Conservation (phyloP, 257 asterid genomes). For the Parsonsia alboflavescens region DNA sequence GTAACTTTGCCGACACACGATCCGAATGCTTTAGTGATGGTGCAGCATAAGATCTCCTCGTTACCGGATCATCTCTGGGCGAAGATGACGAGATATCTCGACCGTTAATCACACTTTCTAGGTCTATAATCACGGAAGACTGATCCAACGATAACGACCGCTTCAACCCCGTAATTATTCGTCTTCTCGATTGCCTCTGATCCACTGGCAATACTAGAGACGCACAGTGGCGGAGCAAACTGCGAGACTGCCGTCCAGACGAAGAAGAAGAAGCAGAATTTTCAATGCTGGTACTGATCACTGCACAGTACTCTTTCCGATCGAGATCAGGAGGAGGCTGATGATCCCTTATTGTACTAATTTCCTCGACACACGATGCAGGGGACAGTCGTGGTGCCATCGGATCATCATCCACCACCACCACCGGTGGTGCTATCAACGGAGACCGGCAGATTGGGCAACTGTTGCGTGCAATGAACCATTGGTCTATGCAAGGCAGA, state of each 20-base stretch:
- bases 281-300: no score
- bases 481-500: conserved; percentile 52
- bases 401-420: neutral
- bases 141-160: conserved; percentile 61
- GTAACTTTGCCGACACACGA: conserved; percentile 33
- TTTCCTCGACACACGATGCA: neutral
- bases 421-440: neutral
- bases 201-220: conserved; percentile 30
- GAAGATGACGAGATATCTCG: conserved; percentile 18
- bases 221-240: conserved; percentile 27
- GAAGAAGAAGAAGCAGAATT: neutral
- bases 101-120: conserved; percentile 13
- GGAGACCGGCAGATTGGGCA: conserved; percentile 66
- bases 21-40: conserved; percentile 29
- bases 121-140: conserved; percentile 18
- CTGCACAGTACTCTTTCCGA: no score
- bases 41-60: conserved; percentile 20
- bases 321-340: neutral
- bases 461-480: conserved; percentile 49
- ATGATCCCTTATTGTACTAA: neutral
- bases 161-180: conserved; percentile 27
- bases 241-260: conserved; percentile 12
- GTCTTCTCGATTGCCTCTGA: conserved; percentile 10
- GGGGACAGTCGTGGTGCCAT: neutral
- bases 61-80: conserved; percentile 3